phyloP scores from a whole-genome alignment of 352 stramenopile species.

The Peronospora destructor region DNA sequence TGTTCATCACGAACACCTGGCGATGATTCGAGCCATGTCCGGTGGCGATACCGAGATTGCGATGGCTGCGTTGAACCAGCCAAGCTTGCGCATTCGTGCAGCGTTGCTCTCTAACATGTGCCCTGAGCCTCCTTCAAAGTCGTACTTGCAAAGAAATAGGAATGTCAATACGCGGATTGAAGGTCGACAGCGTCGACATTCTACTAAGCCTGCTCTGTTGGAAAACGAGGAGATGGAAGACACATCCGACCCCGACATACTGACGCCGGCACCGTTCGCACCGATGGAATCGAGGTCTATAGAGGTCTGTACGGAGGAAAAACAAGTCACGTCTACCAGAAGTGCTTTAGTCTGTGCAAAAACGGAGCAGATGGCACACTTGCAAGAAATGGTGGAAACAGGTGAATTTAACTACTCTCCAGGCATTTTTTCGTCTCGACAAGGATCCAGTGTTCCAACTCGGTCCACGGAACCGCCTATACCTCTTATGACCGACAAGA shows the following conservation, averaged over 20 bases:
- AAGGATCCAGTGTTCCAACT: slow-evolving; percentile 30
- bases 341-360: slow-evolving; percentile 18
- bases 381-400: slow-evolving; percentile 20
- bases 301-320: slow-evolving; percentile 7
- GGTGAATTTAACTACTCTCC: slow-evolving; percentile 44
- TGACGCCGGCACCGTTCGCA: slow-evolving; percentile 4
- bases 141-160: slow-evolving; percentile 28
- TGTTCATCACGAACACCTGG: slow-evolving; percentile 69
- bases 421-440: slow-evolving; percentile 60
- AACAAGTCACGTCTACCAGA: slow-evolving; percentile 3
- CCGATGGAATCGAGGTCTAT: slow-evolving; percentile 1
- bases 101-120: slow-evolving; percentile 67
- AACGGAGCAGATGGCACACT: slow-evolving; percentile 22
- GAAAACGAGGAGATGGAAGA: slow-evolving; percentile 43
- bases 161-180: slow-evolving; percentile 32
- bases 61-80: slow-evolving; percentile 44
- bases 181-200: slow-evolving; percentile 16
- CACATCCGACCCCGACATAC: slow-evolving; percentile 15
- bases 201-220: slow-evolving; percentile 16
- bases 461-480: slow-evolving; percentile 15
- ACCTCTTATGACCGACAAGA: slow-evolving; percentile 2
- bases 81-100: slow-evolving; percentile 55
- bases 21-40: slow-evolving; percentile 58
- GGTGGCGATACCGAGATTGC: slow-evolving; percentile 58
- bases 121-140: slow-evolving; percentile 37